These are phyloP conservation scores for Pyricularia sp. DNA, from an alignment of 2,329 filamentous ascomycete genomes.

Conservation along the genomic window DNA sequence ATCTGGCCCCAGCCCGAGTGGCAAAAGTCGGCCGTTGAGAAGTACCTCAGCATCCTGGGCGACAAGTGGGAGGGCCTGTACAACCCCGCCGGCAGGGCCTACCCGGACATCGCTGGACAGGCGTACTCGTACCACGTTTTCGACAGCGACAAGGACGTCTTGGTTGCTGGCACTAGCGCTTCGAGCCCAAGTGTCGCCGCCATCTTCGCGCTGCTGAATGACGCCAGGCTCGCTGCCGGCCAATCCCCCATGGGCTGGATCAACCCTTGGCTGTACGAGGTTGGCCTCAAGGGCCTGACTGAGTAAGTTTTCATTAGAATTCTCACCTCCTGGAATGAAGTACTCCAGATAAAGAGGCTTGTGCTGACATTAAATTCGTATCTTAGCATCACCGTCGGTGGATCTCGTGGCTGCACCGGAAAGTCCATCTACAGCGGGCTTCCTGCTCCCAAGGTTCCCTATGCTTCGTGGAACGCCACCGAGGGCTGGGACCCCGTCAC, in stretches of 20 bases:
- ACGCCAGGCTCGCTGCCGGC: constrained; percentile 36
- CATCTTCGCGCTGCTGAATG: constrained; percentile 44
- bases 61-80: constrained; percentile 31
- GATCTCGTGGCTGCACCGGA: constrained; percentile 7
- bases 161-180: constrained; percentile 36
- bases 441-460: constrained; percentile 2
- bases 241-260: constrained; percentile 43
- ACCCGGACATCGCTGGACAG: constrained; percentile 43
- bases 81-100: constrained; percentile 33
- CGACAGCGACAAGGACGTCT: constrained; percentile 15
- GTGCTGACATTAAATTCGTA: neutral
- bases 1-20: constrained; percentile 35
- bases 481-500: constrained; percentile 10
- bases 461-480: constrained; percentile 10
- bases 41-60: constrained; percentile 22
- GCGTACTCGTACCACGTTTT: constrained; percentile 44
- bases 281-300: constrained; percentile 3
- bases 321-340: neutral
- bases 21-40: constrained; percentile 30
- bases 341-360: no score
- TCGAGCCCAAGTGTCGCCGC: constrained; percentile 43
- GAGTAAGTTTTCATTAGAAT: constrained; percentile 7
- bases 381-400: constrained; percentile 7
- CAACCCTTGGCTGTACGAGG: constrained; percentile 36
- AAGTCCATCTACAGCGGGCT: neutral